Evolutionary conservation across 106 monocot species (phyloP).

Genomic region (Platanthera guangdongensis): DNA sequence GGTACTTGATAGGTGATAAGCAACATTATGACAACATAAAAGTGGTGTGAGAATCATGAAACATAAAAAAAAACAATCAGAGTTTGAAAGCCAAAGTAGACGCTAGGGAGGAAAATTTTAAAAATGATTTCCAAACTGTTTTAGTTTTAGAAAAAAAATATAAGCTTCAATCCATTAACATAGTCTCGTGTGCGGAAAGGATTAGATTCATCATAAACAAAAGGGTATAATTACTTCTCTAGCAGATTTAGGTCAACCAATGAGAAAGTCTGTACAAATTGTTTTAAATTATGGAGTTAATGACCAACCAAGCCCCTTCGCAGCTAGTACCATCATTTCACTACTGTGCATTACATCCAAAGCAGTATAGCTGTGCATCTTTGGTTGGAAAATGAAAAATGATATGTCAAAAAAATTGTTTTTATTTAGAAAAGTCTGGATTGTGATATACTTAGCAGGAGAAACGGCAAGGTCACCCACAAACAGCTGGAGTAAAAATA

Average conservation of each 20-base stretch:
- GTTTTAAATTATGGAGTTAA: neutral
- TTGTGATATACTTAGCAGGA: neutral
- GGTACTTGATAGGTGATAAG: too few species aligned
- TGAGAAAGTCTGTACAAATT: neutral
- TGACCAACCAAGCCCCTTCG: neutral
- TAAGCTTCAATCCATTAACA: neutral
- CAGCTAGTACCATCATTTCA: neutral
- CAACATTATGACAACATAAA: neutral
- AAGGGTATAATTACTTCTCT: neutral
- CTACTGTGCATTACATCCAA: neutral
- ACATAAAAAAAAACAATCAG: neutral
- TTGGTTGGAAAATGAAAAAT: neutral
- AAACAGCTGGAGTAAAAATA: neutral
- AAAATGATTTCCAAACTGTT: too few species aligned
- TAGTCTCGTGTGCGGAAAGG: neutral
- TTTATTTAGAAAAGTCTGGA: neutral
- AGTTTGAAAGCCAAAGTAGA: neutral
- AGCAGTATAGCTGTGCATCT: neutral
- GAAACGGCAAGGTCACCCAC: neutral
- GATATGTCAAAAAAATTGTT: neutral
- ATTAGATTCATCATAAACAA: neutral
- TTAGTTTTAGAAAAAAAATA: neutral
- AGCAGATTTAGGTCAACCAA: neutral
- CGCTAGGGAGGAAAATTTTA: neutral
- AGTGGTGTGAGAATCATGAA: neutral